These are phyloP conservation scores for Bothriochloa decipiens DNA, from an alignment of 176 grass and related monocot genomes.

Conservation along the genomic window DNA sequence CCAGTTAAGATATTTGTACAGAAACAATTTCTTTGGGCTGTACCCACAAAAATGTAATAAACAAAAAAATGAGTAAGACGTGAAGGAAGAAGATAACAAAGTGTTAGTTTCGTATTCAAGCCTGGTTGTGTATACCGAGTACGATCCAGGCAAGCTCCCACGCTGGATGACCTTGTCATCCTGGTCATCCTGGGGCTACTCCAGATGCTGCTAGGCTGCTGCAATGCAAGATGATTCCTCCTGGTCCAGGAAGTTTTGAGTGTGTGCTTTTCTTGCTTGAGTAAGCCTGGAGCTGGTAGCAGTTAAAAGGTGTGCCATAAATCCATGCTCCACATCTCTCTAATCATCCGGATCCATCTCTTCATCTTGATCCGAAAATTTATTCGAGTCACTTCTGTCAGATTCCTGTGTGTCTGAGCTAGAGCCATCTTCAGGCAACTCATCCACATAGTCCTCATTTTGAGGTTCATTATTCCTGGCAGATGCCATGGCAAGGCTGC, in stretches of 20 bases:
- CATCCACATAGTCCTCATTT: constrained; percentile 72
- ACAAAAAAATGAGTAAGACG: constrained; percentile 22
- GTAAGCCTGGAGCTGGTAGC: constrained; percentile 41
- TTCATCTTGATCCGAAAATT: constrained; percentile 77
- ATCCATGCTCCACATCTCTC: not conserved
- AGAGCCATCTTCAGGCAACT: constrained; percentile 68
- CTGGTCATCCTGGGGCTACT: constrained; percentile 27
- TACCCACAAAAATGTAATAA: constrained; percentile 40
- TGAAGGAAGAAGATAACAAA: constrained; percentile 36
- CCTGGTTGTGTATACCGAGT: constrained; percentile 24
- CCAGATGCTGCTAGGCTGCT: constrained; percentile 17
- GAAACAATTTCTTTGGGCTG: constrained; percentile 35
- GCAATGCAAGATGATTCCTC: not conserved
- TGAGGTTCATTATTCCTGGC: constrained; percentile 54
- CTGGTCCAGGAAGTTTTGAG: constrained; percentile 25
- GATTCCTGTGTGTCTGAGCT: constrained; percentile 50
- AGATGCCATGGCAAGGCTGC: constrained; percentile 35
- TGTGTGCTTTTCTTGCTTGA: constrained; percentile 8
- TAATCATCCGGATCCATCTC: constrained; percentile 86
- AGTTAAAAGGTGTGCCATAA: constrained; percentile 27
- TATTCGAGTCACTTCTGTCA: constrained; percentile 63
- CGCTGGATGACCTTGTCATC: constrained; percentile 17
- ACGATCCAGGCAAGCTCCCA: constrained; percentile 18
- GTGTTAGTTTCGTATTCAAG: constrained; percentile 60
- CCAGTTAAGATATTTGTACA: constrained; percentile 51